These are phyloP conservation scores for Posidonia australis DNA, from an alignment of 106 monocot species.

Conservation along the genomic window DNA sequence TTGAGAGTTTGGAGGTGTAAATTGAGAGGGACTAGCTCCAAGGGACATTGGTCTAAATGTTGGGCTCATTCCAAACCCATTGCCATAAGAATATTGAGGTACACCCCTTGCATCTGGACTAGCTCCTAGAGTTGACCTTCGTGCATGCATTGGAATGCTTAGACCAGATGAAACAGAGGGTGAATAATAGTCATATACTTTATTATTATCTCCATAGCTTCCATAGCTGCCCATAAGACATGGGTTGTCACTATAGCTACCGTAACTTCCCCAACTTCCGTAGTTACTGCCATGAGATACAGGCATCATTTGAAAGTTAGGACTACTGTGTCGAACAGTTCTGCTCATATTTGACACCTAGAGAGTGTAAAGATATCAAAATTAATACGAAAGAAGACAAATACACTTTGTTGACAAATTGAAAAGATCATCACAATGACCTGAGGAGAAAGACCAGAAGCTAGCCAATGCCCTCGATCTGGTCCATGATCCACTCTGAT, in stretches of 20 bases:
- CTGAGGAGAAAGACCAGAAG: conserved; percentile 93
- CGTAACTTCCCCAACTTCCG: conserved; percentile 84
- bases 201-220: conserved; percentile 67
- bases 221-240: conserved; percentile 75
- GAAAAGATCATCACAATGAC: conserved; percentile 17
- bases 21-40: conserved; percentile 95
- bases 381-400: background rate
- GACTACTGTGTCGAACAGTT: conserved; percentile 36
- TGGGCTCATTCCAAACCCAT: conserved; percentile 58
- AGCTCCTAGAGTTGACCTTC: conserved; percentile 57
- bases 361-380: background rate
- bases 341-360: conserved; percentile 58
- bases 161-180: conserved; percentile 57
- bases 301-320: conserved; percentile 51
- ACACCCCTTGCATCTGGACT: conserved; percentile 63
- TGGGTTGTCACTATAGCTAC: conserved; percentile 65
- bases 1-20: conserved; percentile 75
- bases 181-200: conserved; percentile 45
- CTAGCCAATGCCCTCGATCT: conserved; percentile 80
- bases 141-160: conserved; percentile 50
- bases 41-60: conserved; percentile 72
- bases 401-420: background rate
- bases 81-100: conserved; percentile 50
- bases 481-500: conserved; percentile 78
- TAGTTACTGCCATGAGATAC: conserved; percentile 68